Evolutionary conservation across 2,329 filamentous ascomycete genomes (phyloP), one percentile per base, ranked within the genome.

Genomic region (Epichloe gansuensis): DNA sequence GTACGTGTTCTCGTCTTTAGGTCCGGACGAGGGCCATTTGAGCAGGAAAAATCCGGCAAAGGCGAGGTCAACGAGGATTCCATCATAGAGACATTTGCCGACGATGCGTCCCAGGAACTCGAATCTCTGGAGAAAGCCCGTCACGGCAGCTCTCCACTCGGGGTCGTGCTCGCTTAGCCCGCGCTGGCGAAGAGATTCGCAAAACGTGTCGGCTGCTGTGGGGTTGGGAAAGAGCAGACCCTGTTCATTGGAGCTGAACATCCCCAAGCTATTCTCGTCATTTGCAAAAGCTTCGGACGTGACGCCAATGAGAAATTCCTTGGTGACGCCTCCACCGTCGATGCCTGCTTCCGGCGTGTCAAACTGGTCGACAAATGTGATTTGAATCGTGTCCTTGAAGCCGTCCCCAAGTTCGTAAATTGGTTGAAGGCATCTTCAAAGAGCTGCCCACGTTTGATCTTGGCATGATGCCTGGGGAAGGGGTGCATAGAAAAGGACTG

Each of bases 11-110:
- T 84, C 76, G 37, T 82, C 82, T 37, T 71, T 72, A 15, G 65
- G 62, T 1, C 85, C 85, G 11, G 85, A 83, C 51, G 91, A 77
- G 2, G 90, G 82, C 93, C 93, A 98, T 66, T 97, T 96, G 55
- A 95, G 79, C 6, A 98, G 78, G 70, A 98, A 98, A 72, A 98
- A 98, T 0, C 88, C 85, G 1, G 91, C 91, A 72, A 98, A 98
- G 49, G 82, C 82, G 55, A 96, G 84, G 67, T 98, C 91, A 46
- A 97, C 84, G 3, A 98, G 76, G 45, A 98, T 97, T 0, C 91
- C 91, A 70, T 98, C 93, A 64, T 98, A 98, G 62, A 98, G 75
- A 68, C 93, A 98, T 66, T 98, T 98, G 11, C 93, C 93, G 28
- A 98, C 84, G 31, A 98, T 81, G 3, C 93, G 85, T 1, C 93